Conservation (phyloP, 2,329 filamentous ascomycete species). For the Emergomyces orientalis region DNA sequence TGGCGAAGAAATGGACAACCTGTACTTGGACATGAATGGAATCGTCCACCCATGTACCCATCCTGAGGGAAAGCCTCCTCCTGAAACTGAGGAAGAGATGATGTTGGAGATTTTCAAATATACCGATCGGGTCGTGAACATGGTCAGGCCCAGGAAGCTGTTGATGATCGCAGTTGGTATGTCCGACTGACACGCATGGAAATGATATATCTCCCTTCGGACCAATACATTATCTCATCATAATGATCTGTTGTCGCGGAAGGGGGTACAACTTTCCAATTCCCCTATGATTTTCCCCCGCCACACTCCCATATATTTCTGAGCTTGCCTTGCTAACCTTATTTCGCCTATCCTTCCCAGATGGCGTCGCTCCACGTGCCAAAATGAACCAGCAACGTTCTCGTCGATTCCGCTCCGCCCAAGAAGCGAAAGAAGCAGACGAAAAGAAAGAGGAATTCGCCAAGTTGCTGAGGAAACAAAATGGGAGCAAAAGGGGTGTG, state of each 20-base stretch:
- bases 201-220: conserved; percentile 17
- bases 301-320: background rate
- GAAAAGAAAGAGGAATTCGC: conserved; percentile 81
- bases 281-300: conserved; percentile 5
- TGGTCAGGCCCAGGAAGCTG: conserved; percentile 91
- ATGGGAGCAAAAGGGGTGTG: conserved; percentile 53
- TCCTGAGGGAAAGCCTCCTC: conserved; percentile 83
- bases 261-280: conserved; percentile 22
- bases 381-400: conserved; percentile 99
- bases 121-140: conserved; percentile 96
- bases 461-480: conserved; percentile 73
- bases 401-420: conserved; percentile 84
- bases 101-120: conserved; percentile 98
- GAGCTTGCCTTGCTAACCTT: conserved; percentile 18
- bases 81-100: conserved; percentile 95
- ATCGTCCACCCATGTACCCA: conserved; percentile 98
- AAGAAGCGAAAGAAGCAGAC: conserved; percentile 90
- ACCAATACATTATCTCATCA: conserved; percentile 23
- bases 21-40: conserved; percentile 99
- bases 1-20: conserved; percentile 93
- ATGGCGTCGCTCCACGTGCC: conserved; percentile 91
- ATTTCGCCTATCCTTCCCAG: conserved; percentile 37
- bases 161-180: conserved; percentile 92
- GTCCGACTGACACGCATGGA: conserved; percentile 13
- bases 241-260: conserved; percentile 23